Evolutionary conservation across 129 eudicot genomes (phyloP), one percentile per base, ranked within the genome.

Genomic region (Mikania micrantha): DNA sequence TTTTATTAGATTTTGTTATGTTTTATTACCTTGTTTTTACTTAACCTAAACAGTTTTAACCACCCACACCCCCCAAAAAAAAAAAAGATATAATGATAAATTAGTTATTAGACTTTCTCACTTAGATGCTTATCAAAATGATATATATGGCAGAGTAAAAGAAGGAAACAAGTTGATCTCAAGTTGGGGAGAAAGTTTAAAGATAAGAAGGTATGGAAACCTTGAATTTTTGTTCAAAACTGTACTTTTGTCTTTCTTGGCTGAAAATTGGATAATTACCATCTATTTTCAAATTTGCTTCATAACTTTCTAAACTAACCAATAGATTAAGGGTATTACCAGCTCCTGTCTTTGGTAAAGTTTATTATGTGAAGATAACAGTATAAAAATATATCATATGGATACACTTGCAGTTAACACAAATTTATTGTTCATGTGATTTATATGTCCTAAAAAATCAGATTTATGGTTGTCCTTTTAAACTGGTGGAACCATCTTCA

Each of bases 161-260:
- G 92, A 63, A 76, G 95, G 80, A 90, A 90, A 83, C 89, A 67
- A 50, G 95, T 87, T 64, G 90, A 90, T 62, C 67, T 57, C 60
- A 76, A 68, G 70, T 74, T 82, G 77, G 89, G 87, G 68, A 87
- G 80, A 79, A 90, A 81, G 78, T 76, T 81, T 31, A 87, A 80
- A 81, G 85, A 87, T 77, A 85, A 80, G 70, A 87, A 85, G 95
- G 95, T 90, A 83, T 78, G 81, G 7, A 49, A 49, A 22, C 39
- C 5, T 57, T 27, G 1, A 2, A 13, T 13, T 28, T 57, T 5
- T 15, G 38, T 15, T 27, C 61, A n/a, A 57, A 57, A 57, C 21
- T 39, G 40, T 57, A 57, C 36, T 28, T 27, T 27, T 5, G 61
- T 56, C 38, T 56, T 25, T 4, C 57, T 56, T 24, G 35, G 35